These are phyloP conservation scores for Platanus orientalis DNA, from an alignment of 164 flowering plant species.

Conservation along the genomic window DNA sequence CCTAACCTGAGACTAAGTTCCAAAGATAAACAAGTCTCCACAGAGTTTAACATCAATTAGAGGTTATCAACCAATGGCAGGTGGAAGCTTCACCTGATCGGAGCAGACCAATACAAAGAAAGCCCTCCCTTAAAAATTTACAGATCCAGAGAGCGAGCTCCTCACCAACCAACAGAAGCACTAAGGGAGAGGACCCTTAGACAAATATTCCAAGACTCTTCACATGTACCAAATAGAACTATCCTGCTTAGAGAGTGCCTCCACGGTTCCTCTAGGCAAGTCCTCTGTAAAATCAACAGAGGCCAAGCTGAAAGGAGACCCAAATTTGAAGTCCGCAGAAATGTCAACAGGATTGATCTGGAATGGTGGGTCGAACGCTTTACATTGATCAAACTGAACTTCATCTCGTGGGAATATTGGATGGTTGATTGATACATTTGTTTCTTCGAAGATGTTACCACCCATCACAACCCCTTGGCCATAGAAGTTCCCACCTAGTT, in stretches of 20 bases:
- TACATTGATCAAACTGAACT: slow-evolving; percentile 36
- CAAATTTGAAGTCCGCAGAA: slow-evolving; percentile 28
- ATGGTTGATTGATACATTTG: slow-evolving; percentile 25
- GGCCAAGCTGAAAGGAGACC: slow-evolving; percentile 47
- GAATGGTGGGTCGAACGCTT: slow-evolving; percentile 32
- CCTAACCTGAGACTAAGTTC: slow-evolving; percentile 1
- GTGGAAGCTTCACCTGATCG: slow-evolving; percentile 11
- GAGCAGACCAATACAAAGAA: background rate
- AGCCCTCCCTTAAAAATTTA: slow-evolving; percentile 2
- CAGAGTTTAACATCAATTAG: background rate
- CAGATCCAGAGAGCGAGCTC: background rate
- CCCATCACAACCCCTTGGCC: slow-evolving; percentile 33
- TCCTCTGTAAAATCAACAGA: slow-evolving; percentile 30
- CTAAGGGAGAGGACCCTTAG: background rate
- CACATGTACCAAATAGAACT: slow-evolving; percentile 44
- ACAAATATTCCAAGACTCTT: background rate
- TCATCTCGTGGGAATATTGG: slow-evolving; percentile 32
- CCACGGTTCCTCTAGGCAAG: slow-evolving; percentile 27
- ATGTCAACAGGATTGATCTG: slow-evolving; percentile 28
- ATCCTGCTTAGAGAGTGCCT: slow-evolving; percentile 36
- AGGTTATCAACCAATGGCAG: background rate
- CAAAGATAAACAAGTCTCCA: slow-evolving; percentile 6
- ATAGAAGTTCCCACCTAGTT: slow-evolving; percentile 26
- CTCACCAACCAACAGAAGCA: background rate
- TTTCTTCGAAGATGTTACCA: slow-evolving; percentile 30